Evolutionary conservation across 177 flowering plant species (phyloP).

Genomic region (Vitis hybrid): DNA sequence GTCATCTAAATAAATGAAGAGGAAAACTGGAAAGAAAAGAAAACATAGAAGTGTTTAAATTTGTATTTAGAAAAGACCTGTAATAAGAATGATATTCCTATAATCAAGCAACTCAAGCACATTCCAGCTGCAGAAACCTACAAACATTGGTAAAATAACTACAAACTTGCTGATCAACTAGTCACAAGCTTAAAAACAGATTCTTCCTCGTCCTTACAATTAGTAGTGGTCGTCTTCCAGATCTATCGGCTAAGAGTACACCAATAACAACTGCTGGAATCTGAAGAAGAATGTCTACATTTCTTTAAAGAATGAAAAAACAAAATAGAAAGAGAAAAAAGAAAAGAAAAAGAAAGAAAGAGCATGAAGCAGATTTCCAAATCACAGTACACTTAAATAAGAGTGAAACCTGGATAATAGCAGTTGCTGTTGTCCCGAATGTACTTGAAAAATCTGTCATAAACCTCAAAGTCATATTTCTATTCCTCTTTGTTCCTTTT

Average conservation of each 20-base stretch:
- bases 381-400: no score
- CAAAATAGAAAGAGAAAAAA: no score
- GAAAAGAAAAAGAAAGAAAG: no score
- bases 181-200: background rate
- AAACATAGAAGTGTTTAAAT: no score
- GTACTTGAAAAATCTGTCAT: slow-evolving; percentile 51
- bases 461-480: background rate
- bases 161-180: background rate
- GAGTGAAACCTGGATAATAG: slow-evolving; percentile 43
- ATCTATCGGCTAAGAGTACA: slow-evolving; percentile 50
- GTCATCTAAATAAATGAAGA: no score
- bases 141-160: background rate
- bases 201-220: slow-evolving; percentile 26
- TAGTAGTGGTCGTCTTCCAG: slow-evolving; percentile 54
- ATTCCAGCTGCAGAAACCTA: slow-evolving; percentile 56
- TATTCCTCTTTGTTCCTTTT: background rate
- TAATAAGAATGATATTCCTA: slow-evolving; percentile 44
- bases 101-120: slow-evolving; percentile 7
- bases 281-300: slow-evolving; percentile 24
- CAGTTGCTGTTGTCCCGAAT: slow-evolving; percentile 46
- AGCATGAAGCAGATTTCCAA: no score
- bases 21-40: no score
- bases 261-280: slow-evolving; percentile 46
- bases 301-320: no score
- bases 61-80: slow-evolving; percentile 22